Conservation (phyloP, 2,329 filamentous ascomycete species). For the Aspergillus sp. region DNA sequence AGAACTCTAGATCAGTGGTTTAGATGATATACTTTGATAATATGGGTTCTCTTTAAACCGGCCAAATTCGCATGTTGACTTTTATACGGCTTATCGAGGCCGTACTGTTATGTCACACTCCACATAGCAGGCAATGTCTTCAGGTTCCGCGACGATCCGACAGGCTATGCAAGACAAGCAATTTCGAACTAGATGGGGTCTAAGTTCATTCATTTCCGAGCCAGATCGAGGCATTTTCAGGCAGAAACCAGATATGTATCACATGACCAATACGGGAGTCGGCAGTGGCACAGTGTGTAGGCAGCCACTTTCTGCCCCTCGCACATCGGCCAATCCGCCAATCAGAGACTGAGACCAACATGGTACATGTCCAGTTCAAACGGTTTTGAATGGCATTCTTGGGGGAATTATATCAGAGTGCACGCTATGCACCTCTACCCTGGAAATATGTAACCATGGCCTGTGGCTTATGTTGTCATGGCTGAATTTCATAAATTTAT, state of each 20-base stretch:
- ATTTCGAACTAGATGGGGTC: not conserved
- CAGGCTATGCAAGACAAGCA: not conserved
- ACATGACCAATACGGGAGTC: not conserved
- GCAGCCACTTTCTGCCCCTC: not conserved
- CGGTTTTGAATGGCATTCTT: too few relatives aligned
- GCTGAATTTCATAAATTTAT: not conserved
- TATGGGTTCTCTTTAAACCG: not conserved
- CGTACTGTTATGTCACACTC: too few relatives aligned
- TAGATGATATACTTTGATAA: not conserved
- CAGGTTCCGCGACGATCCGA: too few relatives aligned
- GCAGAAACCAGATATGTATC: not conserved
- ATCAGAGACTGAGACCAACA: not conserved
- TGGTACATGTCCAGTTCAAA: too few relatives aligned
- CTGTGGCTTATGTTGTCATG: too few relatives aligned
- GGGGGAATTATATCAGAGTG: too few relatives aligned
- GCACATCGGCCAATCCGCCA: not conserved
- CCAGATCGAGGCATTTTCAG: not conserved
- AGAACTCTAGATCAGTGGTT: not conserved
- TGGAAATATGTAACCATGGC: too few relatives aligned
- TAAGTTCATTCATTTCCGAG: too few relatives aligned
- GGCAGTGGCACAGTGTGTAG: not conserved
- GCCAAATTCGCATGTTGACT: not conserved
- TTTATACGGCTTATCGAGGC: not conserved
- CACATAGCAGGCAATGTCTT: too few relatives aligned
- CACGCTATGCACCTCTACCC: too few relatives aligned